Evolutionary conservation across 2,329 filamentous ascomycete genomes (phyloP), one percentile per base, ranked within the genome.

Genomic region (Penicillium olsonii): DNA sequence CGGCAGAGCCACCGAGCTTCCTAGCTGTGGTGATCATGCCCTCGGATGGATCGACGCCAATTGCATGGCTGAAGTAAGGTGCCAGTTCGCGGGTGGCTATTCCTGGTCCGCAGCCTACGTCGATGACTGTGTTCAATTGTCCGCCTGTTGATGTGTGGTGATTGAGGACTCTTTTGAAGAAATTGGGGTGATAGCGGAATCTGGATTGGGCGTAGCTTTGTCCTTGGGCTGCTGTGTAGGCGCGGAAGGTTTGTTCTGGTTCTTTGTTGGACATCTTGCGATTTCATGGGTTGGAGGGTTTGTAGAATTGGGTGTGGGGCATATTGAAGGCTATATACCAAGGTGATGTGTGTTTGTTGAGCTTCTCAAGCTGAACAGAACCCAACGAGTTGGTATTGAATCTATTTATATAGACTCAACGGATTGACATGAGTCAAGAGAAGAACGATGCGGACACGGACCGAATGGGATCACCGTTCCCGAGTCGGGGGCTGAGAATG

Each of bases 91-190:
- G 73, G 2, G 71, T 70, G 0, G 75, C 78, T 12, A 63, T 75
- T 4, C 82, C 82, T 0, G 81, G 81, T 0, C 82, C 81, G 57
- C 79, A 83, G 22, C 82, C 81, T 8, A 84, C 65, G 52, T 85
- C 82, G 15, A 84, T 56, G 0, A 82, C 50, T 1, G 66, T 70
- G 17, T 68, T 61, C 12, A 77, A 56, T 24, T 70, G 53, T n/a
- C 79, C 79, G 15, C 75, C 75, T 0, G 71, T 75, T 1, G 73
- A 66, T 2, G 55, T 63, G 54, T 84, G 81, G 42, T 76, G 68
- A 17, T 73, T 56, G 2, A 79, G 43, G 47, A 84, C 68, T 29
- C 59, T 56, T 8, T 77, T 51, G 63, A 80, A 82, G 14, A 84
- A 60, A 3, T 55, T 61, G 0, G 69, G 60, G 39, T 75, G 68